These are phyloP conservation scores for Exophiala xenobiotica DNA, from an alignment of 2,329 filamentous ascomycete species.

Conservation along the genomic window DNA sequence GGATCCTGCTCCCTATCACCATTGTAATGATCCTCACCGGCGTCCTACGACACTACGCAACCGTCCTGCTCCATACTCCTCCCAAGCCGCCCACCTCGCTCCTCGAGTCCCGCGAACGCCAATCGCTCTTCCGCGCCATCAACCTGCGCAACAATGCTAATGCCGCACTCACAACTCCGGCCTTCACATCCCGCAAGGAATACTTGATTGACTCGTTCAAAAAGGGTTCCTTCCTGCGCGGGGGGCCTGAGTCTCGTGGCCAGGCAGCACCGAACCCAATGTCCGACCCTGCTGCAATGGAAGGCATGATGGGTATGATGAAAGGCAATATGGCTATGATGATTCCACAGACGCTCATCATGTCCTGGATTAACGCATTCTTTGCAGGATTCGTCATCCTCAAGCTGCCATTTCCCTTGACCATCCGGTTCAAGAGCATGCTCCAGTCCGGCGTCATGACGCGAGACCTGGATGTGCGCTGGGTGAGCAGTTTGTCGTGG, in stretches of 20 bases:
- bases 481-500: conserved; percentile 98
- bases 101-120: conserved; percentile 69
- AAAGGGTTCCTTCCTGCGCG: conserved; percentile 82
- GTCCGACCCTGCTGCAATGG: conserved; percentile 94
- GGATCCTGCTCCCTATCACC: conserved; percentile 97
- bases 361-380: conserved; percentile 99
- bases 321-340: conserved; percentile 99
- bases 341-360: conserved; percentile 96
- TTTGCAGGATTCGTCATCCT: conserved; percentile 98
- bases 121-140: conserved; percentile 78
- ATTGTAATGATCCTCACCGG: conserved; percentile 97
- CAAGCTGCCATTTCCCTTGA: conserved; percentile 95
- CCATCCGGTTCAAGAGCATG: conserved; percentile 99
- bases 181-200: conserved; percentile 79
- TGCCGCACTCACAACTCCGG: conserved; percentile 72
- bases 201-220: conserved; percentile 79
- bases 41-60: conserved; percentile 92
- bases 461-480: conserved; percentile 91
- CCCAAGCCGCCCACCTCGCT: conserved; percentile 74
- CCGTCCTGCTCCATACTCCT: conserved; percentile 79
- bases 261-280: conserved; percentile 91
- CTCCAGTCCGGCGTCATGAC: conserved; percentile 95
- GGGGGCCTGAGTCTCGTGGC: conserved; percentile 73
- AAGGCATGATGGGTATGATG: conserved; percentile 99
- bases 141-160: conserved; percentile 80